Percentiles rank a stretch among this genome's conserved stretches.
phyloP scores from a whole-genome alignment of 352 stramenopile genomes.

The Phytopythium vexans region DNA sequence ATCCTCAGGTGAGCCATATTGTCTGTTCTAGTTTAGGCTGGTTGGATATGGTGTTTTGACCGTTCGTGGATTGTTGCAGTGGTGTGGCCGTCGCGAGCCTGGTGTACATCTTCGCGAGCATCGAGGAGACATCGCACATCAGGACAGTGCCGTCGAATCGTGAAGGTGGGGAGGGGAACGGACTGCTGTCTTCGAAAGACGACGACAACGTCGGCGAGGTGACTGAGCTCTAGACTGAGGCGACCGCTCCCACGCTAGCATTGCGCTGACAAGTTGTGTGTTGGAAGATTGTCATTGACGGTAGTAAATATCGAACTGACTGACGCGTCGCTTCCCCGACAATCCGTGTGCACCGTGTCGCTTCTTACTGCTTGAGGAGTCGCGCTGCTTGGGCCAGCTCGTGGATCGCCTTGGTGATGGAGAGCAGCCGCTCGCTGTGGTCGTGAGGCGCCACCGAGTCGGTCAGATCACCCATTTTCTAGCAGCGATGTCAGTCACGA shows the following conservation, averaged over 20 bases:
- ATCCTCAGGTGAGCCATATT: conserved; percentile 46
- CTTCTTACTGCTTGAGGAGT: conserved; percentile 27
- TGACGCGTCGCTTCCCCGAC: background rate
- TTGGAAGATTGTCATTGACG: background rate
- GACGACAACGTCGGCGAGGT: conserved; percentile 10
- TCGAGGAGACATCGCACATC: conserved; percentile 64
- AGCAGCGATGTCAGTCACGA: background rate
- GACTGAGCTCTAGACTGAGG: conserved; percentile 2
- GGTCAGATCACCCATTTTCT: conserved; percentile 77
- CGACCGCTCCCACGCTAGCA: background rate
- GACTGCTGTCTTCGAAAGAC: conserved; percentile 32
- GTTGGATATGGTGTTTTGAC: background rate
- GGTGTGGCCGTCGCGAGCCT: conserved; percentile 33
- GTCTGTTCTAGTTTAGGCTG: background rate
- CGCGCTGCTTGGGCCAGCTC: conserved; percentile 64
- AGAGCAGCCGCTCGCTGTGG: conserved; percentile 53
- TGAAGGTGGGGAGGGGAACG: conserved; percentile 34
- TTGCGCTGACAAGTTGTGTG: too few relatives aligned
- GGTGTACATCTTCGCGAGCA: conserved; percentile 44
- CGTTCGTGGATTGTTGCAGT: conserved; percentile 7
- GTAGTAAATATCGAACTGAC: background rate
- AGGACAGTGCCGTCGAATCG: conserved; percentile 22
- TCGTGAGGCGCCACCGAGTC: conserved; percentile 50
- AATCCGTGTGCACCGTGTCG: background rate
- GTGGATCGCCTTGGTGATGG: conserved; percentile 56